These are phyloP conservation scores for Polytrichum commune DNA, from an alignment of 225 moss, liverwort and hornwort genomes.

Conservation along the genomic window DNA sequence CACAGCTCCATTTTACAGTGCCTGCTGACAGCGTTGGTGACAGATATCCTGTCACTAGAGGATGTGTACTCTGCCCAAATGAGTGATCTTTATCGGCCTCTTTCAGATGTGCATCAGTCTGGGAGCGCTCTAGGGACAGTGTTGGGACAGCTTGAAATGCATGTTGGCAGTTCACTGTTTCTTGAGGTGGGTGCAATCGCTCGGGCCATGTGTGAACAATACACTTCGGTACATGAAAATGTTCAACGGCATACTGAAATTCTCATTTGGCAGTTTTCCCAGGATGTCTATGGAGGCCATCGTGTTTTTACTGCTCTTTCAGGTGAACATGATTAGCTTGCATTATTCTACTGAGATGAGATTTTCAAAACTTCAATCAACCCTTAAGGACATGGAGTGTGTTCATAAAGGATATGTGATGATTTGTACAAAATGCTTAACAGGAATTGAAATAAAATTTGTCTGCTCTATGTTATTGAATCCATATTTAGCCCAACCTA, in stretches of 20 bases:
- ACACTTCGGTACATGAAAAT: conserved; percentile 38
- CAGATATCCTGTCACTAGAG: conserved; percentile 61
- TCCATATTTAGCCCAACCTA: no score
- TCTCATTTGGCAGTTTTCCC: conserved; percentile 60
- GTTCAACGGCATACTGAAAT: conserved; percentile 46
- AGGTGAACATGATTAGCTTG: conserved; percentile 13
- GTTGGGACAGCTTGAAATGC: conserved; percentile 53
- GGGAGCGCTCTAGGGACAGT: conserved; percentile 42
- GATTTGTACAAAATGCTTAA: background rate
- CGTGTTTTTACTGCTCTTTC: conserved; percentile 49
- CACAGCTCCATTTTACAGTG: conserved; percentile 59
- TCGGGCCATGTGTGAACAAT: conserved; percentile 85
- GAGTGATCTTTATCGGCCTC: conserved; percentile 41
- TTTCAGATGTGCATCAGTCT: conserved; percentile 29
- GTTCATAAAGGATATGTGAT: no score
- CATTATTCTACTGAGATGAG: no score
- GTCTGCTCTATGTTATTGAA: no score
- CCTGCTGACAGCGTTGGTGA: conserved; percentile 57
- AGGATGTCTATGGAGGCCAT: conserved; percentile 56
- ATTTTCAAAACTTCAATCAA: no score
- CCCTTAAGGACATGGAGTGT: no score
- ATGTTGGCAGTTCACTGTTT: conserved; percentile 61
- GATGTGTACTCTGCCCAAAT: conserved; percentile 58
- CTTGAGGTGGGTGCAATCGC: conserved; percentile 77
- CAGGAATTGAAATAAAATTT: background rate